Evolutionary conservation across 2,329 filamentous ascomycete species (phyloP).

Genomic region (Ilyonectria sp.): DNA sequence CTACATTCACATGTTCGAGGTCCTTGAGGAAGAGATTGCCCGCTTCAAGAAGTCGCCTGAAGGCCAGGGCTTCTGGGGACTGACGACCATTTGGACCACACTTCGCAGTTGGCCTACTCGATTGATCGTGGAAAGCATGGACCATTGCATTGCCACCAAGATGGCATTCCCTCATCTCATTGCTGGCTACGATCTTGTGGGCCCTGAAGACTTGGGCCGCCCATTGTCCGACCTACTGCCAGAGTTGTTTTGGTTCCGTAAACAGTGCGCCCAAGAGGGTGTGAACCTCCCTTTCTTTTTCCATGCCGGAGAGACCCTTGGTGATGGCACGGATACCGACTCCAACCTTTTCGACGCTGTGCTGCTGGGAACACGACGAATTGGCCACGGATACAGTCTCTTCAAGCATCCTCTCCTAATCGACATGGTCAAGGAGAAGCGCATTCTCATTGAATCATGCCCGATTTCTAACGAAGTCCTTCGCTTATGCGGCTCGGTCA

Average conservation of each 20-base stretch:
- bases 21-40: slow-evolving; percentile 83
- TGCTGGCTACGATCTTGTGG: slow-evolving; percentile 91
- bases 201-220: slow-evolving; percentile 86
- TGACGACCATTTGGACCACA: slow-evolving; percentile 87
- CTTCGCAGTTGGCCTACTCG: slow-evolving; percentile 76
- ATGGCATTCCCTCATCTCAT: slow-evolving; percentile 83
- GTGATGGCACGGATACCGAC: slow-evolving; percentile 81
- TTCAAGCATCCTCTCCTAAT: slow-evolving; percentile 93
- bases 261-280: slow-evolving; percentile 82
- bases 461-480: slow-evolving; percentile 93
- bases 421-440: slow-evolving; percentile 89
- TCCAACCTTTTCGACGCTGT: slow-evolving; percentile 91
- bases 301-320: slow-evolving; percentile 91
- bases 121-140: slow-evolving; percentile 84
- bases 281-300: slow-evolving; percentile 95
- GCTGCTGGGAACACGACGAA: slow-evolving; percentile 86
- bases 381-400: slow-evolving; percentile 90
- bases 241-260: slow-evolving; percentile 93
- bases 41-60: slow-evolving; percentile 80
- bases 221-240: slow-evolving; percentile 84
- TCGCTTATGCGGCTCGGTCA: slow-evolving; percentile 81
- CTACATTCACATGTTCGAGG: slow-evolving; percentile 78
- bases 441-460: slow-evolving; percentile 90
- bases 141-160: slow-evolving; percentile 88
- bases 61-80: slow-evolving; percentile 86